Evolutionary conservation across 257 asterid genomes (phyloP).

Genomic region (Petunia secreta): DNA sequence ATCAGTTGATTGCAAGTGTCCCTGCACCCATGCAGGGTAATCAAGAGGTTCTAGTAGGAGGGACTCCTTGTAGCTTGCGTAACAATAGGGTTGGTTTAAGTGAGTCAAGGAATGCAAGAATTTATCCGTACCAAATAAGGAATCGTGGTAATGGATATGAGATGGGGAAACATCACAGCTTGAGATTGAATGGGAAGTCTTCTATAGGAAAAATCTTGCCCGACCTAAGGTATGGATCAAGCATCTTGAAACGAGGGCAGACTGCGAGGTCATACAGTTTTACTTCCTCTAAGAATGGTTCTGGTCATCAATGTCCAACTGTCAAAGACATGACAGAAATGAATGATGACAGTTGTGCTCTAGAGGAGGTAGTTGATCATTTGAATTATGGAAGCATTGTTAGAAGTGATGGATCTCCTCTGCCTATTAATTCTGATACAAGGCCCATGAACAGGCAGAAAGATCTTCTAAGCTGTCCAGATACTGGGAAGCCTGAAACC

Average conservation of each 20-base stretch:
- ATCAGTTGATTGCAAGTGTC: background rate
- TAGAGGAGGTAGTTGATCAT: too few relatives aligned
- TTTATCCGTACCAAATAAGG: background rate
- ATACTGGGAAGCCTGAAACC: background rate
- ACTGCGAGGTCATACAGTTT: too few relatives aligned
- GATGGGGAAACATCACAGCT: background rate
- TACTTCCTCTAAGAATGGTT: too few relatives aligned
- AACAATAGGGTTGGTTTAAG: slow-evolving; percentile 24
- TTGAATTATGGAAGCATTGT: too few relatives aligned
- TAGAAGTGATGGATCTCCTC: background rate
- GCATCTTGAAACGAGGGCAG: too few relatives aligned
- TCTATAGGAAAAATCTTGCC: slow-evolving; percentile 1
- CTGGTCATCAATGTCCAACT: too few relatives aligned
- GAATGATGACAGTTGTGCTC: too few relatives aligned
- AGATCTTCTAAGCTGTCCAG: slow-evolving; percentile 22
- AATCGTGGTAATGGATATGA: background rate
- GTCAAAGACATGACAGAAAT: too few relatives aligned
- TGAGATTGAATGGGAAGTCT: slow-evolving; percentile 18
- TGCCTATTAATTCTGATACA: background rate
- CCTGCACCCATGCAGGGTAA: background rate
- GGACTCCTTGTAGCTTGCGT: background rate
- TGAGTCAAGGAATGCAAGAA: slow-evolving; percentile 19
- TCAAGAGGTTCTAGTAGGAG: slow-evolving; percentile 3
- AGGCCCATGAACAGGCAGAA: background rate
- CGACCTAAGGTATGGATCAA: too few relatives aligned